Conservation (phyloP, 2,329 filamentous ascomycete species). For the Trichoderma citrinoviride region DNA sequence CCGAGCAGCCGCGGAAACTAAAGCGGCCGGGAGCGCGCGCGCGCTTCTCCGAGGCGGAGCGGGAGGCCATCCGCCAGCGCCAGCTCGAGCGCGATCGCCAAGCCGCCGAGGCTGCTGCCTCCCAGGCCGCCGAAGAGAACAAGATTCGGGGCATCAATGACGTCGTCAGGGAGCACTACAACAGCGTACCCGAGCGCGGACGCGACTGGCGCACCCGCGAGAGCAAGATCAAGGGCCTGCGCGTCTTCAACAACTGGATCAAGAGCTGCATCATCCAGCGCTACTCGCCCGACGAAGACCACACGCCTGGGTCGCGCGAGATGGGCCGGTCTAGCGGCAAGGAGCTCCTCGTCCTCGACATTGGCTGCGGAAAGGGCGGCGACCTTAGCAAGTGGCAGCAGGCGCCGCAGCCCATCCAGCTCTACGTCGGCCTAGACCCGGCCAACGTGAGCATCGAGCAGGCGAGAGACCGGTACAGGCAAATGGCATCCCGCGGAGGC, state of each 20-base stretch:
- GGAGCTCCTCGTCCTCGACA: constrained; percentile 79
- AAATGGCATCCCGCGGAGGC: constrained; percentile 62
- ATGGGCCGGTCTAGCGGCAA: constrained; percentile 51
- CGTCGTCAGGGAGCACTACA: constrained; percentile 91
- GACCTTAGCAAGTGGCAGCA: constrained; percentile 96
- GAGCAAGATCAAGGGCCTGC: constrained; percentile 89
- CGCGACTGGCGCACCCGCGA: constrained; percentile 93
- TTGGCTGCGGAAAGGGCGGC: constrained; percentile 95
- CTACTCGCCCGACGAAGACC: constrained; percentile 80
- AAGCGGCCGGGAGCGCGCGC: constrained; percentile 67
- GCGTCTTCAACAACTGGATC: constrained; percentile 98
- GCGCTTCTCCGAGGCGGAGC: constrained; percentile 64
- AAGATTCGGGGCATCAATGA: constrained; percentile 64
- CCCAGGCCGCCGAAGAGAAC: constrained; percentile 37
- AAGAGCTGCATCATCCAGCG: constrained; percentile 98
- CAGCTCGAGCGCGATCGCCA: constrained; percentile 56
- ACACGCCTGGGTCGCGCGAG: constrained; percentile 59
- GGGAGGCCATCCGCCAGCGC: constrained; percentile 63
- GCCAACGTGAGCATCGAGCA: constrained; percentile 91
- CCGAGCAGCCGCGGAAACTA: constrained; percentile 59
- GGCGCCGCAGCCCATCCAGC: constrained; percentile 82
- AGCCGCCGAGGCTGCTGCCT: constrained; percentile 37
- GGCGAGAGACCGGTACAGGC: constrained; percentile 76
- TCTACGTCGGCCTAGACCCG: constrained; percentile 93
- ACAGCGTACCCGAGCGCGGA: constrained; percentile 88